Conservation (phyloP, 306 rosid species). For the Geum urbanum region DNA sequence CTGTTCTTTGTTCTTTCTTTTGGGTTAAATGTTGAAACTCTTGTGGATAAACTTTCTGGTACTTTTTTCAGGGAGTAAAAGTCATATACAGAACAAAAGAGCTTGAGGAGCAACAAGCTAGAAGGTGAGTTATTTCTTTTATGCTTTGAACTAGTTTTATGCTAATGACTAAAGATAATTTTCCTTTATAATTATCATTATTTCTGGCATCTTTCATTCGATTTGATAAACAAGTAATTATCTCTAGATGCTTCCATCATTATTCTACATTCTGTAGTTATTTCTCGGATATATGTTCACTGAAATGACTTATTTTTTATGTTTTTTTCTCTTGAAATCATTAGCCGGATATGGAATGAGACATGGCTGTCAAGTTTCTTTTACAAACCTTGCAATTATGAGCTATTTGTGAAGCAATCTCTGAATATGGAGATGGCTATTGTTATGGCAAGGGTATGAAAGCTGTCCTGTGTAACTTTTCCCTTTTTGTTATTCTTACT, state of each 20-base stretch:
- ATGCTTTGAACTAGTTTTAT: not conserved
- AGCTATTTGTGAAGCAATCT: conserved; percentile 96
- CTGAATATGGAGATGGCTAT: conserved; percentile 99
- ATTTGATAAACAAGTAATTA: not conserved
- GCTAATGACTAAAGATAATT: not conserved
- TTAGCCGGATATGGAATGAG: no score
- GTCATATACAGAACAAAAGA: conserved; percentile 54
- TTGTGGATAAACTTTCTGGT: conserved; percentile 15
- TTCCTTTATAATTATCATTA: not conserved
- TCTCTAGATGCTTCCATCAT: conserved; percentile 34
- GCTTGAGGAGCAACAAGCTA: conserved; percentile 91
- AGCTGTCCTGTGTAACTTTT: conserved; percentile 14
- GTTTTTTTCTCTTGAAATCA: no score
- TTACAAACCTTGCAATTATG: conserved; percentile 28
- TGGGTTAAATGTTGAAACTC: not conserved
- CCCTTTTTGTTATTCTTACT: not conserved
- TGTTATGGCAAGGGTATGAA: conserved; percentile 94
- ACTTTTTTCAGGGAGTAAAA: conserved; percentile 23
- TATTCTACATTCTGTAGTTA: not conserved
- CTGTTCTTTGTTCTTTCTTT: not conserved
- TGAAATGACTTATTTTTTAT: no score
- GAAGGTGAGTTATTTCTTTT: conserved; percentile 53
- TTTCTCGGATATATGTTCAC: no score
- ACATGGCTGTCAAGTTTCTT: no score
- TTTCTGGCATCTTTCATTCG: no score